Conservation (phyloP, 257 asterid genomes). For the Thymus quinquecostatus region DNA sequence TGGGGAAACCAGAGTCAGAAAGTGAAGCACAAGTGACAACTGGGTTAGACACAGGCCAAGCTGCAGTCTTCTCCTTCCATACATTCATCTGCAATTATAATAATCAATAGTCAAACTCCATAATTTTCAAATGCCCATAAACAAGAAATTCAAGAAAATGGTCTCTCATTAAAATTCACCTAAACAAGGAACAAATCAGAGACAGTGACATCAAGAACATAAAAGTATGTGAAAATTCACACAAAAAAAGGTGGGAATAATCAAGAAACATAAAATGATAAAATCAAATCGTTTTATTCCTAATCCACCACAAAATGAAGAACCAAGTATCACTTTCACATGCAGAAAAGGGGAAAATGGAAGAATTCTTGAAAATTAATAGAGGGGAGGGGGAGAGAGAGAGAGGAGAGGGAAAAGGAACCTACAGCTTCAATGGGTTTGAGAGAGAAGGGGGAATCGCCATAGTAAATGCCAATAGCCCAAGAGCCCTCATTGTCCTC, state of each 20-base stretch:
- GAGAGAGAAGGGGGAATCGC: constrained; percentile 90
- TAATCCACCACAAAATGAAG: constrained; percentile 13
- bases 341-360: constrained; percentile 1
- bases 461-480: constrained; percentile 87
- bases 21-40: constrained; percentile 87
- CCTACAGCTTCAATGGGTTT: constrained; percentile 91
- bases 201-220: constrained; percentile 7
- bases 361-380: not conserved
- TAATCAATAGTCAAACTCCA: constrained; percentile 6
- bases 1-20: constrained; percentile 84
- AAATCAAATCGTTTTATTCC: not conserved
- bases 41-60: constrained; percentile 98
- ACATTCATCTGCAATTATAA: constrained; percentile 58
- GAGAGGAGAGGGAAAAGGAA: not conserved
- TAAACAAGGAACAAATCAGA: not conserved
- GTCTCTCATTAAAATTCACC: not conserved
- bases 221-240: not conserved
- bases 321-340: constrained; percentile 13
- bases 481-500: constrained; percentile 94
- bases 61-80: constrained; percentile 70
- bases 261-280: not conserved
- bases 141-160: not conserved
- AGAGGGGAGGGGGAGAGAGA: not conserved
- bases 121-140: constrained; percentile 9
- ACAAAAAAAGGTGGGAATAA: not conserved